Conservation (phyloP, 2,329 filamentous ascomycete species). For the Microdochium nivale region DNA sequence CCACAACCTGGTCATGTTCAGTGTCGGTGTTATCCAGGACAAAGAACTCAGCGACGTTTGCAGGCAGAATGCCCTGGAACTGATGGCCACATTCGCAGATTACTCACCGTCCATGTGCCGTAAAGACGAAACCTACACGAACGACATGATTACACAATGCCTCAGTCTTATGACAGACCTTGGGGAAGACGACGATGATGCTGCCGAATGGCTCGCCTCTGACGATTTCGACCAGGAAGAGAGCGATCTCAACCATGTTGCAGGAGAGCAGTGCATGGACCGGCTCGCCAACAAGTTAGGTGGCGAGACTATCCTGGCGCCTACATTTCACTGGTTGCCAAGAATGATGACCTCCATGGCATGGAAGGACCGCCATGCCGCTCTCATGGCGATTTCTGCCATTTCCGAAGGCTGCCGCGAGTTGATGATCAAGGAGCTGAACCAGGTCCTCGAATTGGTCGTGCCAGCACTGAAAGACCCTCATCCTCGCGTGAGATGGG, state of each 20-base stretch:
- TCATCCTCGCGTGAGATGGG: conserved; percentile 92
- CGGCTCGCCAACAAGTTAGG: conserved; percentile 94
- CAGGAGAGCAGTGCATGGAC: conserved; percentile 98
- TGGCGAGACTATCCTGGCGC: conserved; percentile 82
- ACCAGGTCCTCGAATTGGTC: conserved; percentile 91
- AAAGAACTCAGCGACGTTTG: conserved; percentile 88
- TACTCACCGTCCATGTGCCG: conserved; percentile 90
- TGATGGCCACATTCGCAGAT: conserved; percentile 97
- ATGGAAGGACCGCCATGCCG: conserved; percentile 93
- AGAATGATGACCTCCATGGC: conserved; percentile 93
- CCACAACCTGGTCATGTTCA: conserved; percentile 85
- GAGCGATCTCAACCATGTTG: conserved; percentile 94
- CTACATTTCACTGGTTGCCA: conserved; percentile 94
- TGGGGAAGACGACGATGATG: conserved; percentile 89
- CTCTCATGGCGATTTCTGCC: conserved; percentile 96
- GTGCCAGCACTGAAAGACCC: conserved; percentile 82
- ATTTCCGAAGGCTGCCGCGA: conserved; percentile 97
- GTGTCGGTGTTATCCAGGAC: conserved; percentile 87
- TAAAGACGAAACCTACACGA: conserved; percentile 85
- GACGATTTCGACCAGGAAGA: conserved; percentile 96
- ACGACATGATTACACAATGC: conserved; percentile 97
- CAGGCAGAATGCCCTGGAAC: conserved; percentile 87
- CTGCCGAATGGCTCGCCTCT: conserved; percentile 82
- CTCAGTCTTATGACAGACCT: conserved; percentile 97
- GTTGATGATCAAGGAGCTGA: conserved; percentile 88